Evolutionary conservation across 768 basidiomycete species (phyloP).

Genomic region (Dioszegia aurantiaca): DNA sequence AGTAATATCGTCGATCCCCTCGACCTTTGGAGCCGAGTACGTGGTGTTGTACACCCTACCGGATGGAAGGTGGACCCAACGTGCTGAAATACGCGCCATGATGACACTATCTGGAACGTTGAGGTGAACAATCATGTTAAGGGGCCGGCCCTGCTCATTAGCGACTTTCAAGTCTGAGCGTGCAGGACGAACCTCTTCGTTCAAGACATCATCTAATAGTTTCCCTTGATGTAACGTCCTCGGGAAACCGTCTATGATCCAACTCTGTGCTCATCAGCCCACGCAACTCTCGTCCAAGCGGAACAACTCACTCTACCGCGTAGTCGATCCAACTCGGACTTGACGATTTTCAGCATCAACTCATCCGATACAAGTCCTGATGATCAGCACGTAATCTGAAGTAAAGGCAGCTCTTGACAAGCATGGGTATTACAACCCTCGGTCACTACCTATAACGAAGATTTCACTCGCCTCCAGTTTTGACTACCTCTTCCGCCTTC

Average conservation of each 20-base stretch:
- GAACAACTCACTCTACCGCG: constrained; percentile 41
- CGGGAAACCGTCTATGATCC: constrained; percentile 54
- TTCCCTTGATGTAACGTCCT: constrained; percentile 51
- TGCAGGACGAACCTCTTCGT: constrained; percentile 30
- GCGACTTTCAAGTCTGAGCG: not conserved
- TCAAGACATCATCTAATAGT: constrained; percentile 48
- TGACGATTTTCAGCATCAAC: constrained; percentile 51
- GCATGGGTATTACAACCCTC: too few relatives aligned
- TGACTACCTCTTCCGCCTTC: constrained; percentile 49
- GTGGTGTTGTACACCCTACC: constrained; percentile 52
- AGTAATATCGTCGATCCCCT: constrained; percentile 51
- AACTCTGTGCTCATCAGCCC: constrained; percentile 40
- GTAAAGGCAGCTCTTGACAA: too few relatives aligned
- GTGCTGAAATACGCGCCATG: constrained; percentile 52
- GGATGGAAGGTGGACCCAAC: constrained; percentile 53
- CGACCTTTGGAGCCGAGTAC: constrained; percentile 50
- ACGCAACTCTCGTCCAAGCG: not conserved
- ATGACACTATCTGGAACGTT: constrained; percentile 52
- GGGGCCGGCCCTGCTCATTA: constrained; percentile 43
- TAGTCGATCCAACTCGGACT: constrained; percentile 48
- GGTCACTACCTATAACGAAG: too few relatives aligned
- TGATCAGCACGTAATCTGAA: too few relatives aligned
- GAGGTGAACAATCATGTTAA: constrained; percentile 53
- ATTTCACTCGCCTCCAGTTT: constrained; percentile 51
- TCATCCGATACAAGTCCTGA: constrained; percentile 50